Conservation (phyloP, 2,329 filamentous ascomycete species). For the Microdochium trichocladiopsis region DNA sequence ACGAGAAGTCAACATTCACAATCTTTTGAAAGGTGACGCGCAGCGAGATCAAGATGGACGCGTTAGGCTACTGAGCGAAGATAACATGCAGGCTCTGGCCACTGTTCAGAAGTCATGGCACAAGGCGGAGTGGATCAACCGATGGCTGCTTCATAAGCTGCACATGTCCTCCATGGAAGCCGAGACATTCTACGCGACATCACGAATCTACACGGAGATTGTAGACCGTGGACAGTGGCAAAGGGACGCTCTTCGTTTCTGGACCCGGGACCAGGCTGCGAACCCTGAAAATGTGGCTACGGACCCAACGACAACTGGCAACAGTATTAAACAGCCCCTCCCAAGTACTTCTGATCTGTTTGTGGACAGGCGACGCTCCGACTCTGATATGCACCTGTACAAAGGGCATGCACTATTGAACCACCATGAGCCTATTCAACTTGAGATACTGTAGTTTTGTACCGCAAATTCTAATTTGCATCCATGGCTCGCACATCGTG, state of each 20-base stretch:
- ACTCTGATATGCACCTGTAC: neutral
- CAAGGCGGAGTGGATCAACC: conserved; percentile 39
- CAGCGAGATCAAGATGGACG: conserved; percentile 28
- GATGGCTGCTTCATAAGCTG: conserved; percentile 46
- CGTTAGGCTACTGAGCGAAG: conserved; percentile 31
- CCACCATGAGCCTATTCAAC: too few species aligned
- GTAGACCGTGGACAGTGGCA: conserved; percentile 31
- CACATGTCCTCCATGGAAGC: conserved; percentile 37
- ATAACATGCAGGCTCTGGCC: conserved; percentile 23
- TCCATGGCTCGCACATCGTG: too few species aligned
- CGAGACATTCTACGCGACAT: conserved; percentile 31
- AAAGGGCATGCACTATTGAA: neutral
- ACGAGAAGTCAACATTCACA: neutral
- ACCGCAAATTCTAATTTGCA: too few species aligned
- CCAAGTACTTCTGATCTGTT: neutral
- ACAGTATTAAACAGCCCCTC: neutral
- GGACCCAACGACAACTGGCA: neutral
- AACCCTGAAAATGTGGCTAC: conserved; percentile 2
- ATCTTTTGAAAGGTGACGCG: conserved; percentile 19
- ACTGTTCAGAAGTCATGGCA: conserved; percentile 35
- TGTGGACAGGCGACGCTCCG: neutral
- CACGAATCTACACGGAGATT: conserved; percentile 20
- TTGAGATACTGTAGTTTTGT: neutral
- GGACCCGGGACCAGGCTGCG: conserved; percentile 27
- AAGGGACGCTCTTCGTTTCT: conserved; percentile 29